Percentiles rank a stretch among this genome's conserved stretches.
phyloP scores from a whole-genome alignment of 768 basidiomycete species.

The Naematelia encephala region DNA sequence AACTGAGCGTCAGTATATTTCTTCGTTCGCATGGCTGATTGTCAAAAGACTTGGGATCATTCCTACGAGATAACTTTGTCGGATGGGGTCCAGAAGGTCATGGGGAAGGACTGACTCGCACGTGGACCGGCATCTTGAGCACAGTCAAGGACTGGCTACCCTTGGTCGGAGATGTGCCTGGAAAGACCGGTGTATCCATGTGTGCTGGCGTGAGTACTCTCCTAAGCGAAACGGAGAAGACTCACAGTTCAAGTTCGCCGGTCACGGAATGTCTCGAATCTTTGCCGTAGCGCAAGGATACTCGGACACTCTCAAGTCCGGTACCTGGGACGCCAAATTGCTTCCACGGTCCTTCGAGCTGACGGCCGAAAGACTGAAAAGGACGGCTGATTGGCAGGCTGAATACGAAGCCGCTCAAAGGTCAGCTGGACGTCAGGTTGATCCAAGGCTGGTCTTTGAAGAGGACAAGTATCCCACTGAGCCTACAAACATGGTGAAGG shows the following conservation, averaged over 20 bases:
- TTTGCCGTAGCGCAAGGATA: constrained; percentile 13
- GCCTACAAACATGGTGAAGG: not conserved
- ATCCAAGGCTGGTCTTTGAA: not conserved
- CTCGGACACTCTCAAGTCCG: constrained; percentile 14
- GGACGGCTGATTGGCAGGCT: not conserved
- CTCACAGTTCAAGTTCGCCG: constrained; percentile 1
- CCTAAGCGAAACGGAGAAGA: not conserved
- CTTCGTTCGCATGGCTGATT: not conserved
- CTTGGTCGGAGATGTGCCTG: constrained; percentile 25
- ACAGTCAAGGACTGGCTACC: constrained; percentile 25
- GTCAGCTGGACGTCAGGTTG: not conserved
- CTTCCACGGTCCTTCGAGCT: constrained; percentile 22
- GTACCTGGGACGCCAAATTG: constrained; percentile 10
- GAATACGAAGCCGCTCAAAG: not conserved
- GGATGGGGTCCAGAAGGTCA: constrained; percentile 18
- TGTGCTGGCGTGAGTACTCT: constrained; percentile 15
- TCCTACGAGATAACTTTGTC: constrained; percentile 13
- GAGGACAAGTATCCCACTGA: not conserved
- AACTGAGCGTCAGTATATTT: constrained; percentile 2
- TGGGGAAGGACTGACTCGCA: constrained; percentile 25
- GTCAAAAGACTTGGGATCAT: constrained; percentile 14
- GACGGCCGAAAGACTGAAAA: not conserved
- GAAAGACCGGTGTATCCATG: constrained; percentile 13
- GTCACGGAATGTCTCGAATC: constrained; percentile 17
- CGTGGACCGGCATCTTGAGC: constrained; percentile 29